A percentile compares a stretch with the other conserved stretches of the same genome.
Conservation (phyloP, 1,139 yeast genomes). For the Saccharomyces hybrid region DNA sequence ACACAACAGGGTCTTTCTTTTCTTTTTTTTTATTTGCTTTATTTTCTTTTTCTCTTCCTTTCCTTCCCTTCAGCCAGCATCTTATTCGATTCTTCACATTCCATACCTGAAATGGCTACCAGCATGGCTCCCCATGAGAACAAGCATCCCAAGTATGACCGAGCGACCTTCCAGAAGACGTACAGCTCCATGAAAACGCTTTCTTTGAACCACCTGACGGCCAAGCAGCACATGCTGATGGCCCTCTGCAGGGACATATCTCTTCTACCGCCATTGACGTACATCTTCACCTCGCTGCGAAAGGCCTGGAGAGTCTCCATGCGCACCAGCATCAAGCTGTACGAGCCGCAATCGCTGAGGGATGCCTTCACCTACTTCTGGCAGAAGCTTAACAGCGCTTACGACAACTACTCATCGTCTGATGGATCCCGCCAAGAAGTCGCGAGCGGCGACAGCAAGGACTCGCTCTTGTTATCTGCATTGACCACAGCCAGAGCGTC, state of each 20-base stretch:
- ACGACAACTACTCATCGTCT: conserved; percentile 5
- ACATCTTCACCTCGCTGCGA: conserved; percentile 49
- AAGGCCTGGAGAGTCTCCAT: conserved; percentile 35
- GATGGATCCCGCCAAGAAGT: not conserved
- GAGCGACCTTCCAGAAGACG: conserved; percentile 10
- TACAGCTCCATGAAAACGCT: conserved; percentile 26
- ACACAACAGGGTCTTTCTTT: not conserved
- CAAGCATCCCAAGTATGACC: not conserved
- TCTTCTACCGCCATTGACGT: conserved; percentile 54
- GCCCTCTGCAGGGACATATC: conserved; percentile 71
- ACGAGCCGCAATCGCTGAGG: conserved; percentile 30
- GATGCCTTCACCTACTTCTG: conserved; percentile 32
- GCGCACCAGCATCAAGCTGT: conserved; percentile 20
- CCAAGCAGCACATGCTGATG: conserved; percentile 67
- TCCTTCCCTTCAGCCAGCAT: not conserved
- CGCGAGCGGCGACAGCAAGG: conserved; percentile 16
- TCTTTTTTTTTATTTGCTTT: not conserved
- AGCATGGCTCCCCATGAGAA: not conserved
- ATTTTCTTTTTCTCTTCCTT: not conserved
- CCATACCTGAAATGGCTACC: not conserved
- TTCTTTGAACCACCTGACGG: conserved; percentile 42
- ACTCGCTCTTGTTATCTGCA: conserved; percentile 22
- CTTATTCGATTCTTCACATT: not conserved
- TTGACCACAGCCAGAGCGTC: conserved; percentile 55
- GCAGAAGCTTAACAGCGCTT: conserved; percentile 16